Conservation (phyloP, 2,329 filamentous ascomycete genomes). For the Fonsecaea erecta region DNA sequence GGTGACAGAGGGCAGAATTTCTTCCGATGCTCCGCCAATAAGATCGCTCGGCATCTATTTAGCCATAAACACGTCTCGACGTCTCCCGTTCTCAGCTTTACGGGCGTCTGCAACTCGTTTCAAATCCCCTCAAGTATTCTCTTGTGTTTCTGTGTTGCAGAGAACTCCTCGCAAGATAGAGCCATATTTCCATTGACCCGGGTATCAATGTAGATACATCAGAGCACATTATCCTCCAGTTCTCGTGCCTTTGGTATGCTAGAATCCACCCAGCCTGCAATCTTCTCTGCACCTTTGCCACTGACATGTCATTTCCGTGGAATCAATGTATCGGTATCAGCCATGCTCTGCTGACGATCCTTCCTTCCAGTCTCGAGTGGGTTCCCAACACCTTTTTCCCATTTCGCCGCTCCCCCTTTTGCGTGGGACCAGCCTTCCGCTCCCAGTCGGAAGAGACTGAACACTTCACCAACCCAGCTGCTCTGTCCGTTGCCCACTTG, state of each 20-base stretch:
- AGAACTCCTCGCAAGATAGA: neutral
- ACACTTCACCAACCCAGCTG: constrained; percentile 30
- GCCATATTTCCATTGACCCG: neutral
- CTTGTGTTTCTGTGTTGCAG: neutral
- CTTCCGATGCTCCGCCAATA: constrained; percentile 15
- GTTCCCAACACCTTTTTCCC: constrained; percentile 23
- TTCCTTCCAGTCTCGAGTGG: constrained; percentile 23
- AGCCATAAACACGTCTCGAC: neutral
- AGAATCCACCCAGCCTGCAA: neutral
- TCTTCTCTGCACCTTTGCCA: neutral
- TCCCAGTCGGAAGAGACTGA: constrained; percentile 24
- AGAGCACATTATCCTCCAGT: neutral
- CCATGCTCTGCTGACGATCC: constrained; percentile 13
- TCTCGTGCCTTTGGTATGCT: neutral
- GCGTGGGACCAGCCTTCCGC: constrained; percentile 21
- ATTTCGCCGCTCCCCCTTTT: constrained; percentile 17
- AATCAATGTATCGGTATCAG: constrained; percentile 1
- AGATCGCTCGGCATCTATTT: neutral
- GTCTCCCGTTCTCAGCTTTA: neutral
- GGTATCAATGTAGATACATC: neutral
- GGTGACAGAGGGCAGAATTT: constrained; percentile 2
- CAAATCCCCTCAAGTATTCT: neutral
- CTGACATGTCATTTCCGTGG: neutral
- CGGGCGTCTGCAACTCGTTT: neutral
- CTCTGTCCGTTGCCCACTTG: constrained; percentile 10